Conservation (phyloP, 1,284 basidiomycete genomes). For the Tylopilus sp. region DNA sequence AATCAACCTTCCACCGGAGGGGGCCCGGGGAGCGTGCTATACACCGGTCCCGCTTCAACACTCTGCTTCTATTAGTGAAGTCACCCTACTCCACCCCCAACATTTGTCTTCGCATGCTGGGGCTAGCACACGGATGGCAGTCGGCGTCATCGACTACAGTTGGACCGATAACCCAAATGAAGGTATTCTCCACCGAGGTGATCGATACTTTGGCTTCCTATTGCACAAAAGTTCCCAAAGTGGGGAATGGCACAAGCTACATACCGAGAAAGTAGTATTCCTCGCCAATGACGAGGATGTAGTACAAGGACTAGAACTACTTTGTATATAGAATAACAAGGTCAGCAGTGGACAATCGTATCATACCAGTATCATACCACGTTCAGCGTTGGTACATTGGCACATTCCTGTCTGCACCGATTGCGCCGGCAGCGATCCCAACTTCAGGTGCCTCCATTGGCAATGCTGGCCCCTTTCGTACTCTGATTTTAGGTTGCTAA, state of each 20-base stretch:
- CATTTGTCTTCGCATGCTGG: neutral
- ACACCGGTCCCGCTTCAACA: neutral
- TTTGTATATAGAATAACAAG: slow-evolving; percentile 4
- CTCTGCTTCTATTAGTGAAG: slow-evolving; percentile 2
- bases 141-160: slow-evolving; percentile 24
- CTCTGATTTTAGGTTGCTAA: too few relatives aligned
- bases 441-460: too few relatives aligned
- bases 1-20: slow-evolving; percentile 1
- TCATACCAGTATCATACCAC: too few relatives aligned
- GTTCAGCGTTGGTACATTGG: too few relatives aligned
- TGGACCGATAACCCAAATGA: slow-evolving; percentile 16
- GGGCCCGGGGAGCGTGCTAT: neutral
- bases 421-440: too few relatives aligned
- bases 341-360: too few relatives aligned
- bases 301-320: slow-evolving; percentile 1
- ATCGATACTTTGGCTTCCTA: slow-evolving; percentile 20
- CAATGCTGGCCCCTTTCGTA: too few relatives aligned
- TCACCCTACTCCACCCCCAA: neutral
- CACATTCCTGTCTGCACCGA: too few relatives aligned
- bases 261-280: slow-evolving; percentile 20
- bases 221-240: slow-evolving; percentile 1
- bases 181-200: slow-evolving; percentile 7
- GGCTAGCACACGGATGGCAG: slow-evolving; percentile 8
- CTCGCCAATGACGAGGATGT: slow-evolving; percentile 6
- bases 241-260: slow-evolving; percentile 14